phyloP scores from a whole-genome alignment of 192 early-diverging fungal genomes.

The Coemansia sp. region DNA sequence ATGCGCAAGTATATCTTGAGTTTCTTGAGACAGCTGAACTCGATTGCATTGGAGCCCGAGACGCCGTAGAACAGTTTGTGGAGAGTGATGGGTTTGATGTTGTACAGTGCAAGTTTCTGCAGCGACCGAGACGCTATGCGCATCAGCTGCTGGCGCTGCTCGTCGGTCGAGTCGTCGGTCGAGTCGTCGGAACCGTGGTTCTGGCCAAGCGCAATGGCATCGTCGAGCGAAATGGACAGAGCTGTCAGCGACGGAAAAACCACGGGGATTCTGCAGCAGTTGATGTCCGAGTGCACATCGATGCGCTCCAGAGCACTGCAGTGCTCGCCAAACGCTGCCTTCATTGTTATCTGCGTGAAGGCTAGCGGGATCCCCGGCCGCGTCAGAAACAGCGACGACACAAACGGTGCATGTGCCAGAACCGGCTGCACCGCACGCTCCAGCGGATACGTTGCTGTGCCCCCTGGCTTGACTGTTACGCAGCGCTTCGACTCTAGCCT shows the following conservation, averaged over 20 bases:
- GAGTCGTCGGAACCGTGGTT: not conserved
- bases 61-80: conserved; percentile 12
- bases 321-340: conserved; percentile 15
- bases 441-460: conserved; percentile 2
- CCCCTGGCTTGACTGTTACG: not conserved
- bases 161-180: not conserved
- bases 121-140: conserved; percentile 18
- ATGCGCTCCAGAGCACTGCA: conserved; percentile 15
- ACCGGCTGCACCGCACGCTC: conserved; percentile 17
- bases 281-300: conserved; percentile 26
- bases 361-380: conserved; percentile 1
- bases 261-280: conserved; percentile 17
- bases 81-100: conserved; percentile 18
- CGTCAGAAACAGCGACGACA: conserved; percentile 19
- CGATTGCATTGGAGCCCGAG: conserved; percentile 9
- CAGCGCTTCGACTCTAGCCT: conserved; percentile 20
- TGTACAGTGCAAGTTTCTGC: conserved; percentile 19
- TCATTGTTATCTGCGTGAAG: conserved; percentile 12
- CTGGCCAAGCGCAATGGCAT: conserved; percentile 10
- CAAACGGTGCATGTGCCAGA: conserved; percentile 20
- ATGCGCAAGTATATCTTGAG: conserved; percentile 30
- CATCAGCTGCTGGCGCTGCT: conserved; percentile 15
- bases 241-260: conserved; percentile 21
- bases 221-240: conserved; percentile 19
- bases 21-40: conserved; percentile 19